These are phyloP conservation scores for Aphanomyces astaci DNA, from an alignment of 352 stramenopile species.

Conservation along the genomic window DNA sequence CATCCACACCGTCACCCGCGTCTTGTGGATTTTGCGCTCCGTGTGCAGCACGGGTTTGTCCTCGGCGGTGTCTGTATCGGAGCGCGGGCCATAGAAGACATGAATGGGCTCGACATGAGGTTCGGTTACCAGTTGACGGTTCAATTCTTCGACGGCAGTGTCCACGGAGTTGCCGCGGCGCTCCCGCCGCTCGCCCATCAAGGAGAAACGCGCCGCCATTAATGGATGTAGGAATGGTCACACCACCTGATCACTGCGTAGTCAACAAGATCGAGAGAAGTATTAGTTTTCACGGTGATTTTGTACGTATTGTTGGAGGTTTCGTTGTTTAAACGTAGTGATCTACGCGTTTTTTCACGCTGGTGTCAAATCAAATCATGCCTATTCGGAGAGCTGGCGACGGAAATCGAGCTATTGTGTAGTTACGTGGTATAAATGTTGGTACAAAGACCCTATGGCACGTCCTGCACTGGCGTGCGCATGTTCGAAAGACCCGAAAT, in stretches of 20 bases:
- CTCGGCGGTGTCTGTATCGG: constrained; percentile 58
- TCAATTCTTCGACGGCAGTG: background rate
- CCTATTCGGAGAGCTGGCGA: too few relatives aligned
- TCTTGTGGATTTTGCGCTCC: constrained; percentile 84
- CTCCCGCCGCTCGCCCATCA: background rate
- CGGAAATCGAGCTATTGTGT: too few relatives aligned
- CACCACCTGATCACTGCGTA: background rate
- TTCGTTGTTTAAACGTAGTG: too few relatives aligned
- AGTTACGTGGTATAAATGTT: too few relatives aligned
- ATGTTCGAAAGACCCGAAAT: too few relatives aligned
- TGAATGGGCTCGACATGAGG: constrained; percentile 26
- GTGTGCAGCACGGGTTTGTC: constrained; percentile 77
- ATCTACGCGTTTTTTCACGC: too few relatives aligned
- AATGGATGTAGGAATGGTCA: background rate
- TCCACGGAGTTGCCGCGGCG: constrained; percentile 3
- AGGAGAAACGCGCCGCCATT: constrained; percentile 1
- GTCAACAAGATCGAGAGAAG: background rate
- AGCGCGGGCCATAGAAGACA: constrained; percentile 71
- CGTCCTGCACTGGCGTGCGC: too few relatives aligned
- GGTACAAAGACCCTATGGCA: too few relatives aligned
- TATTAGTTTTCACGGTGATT: background rate
- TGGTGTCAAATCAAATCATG: too few relatives aligned
- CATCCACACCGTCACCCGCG: constrained; percentile 67
- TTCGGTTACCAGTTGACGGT: background rate
- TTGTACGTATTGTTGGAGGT: too few relatives aligned